Conservation (phyloP, 805 yeast species). For the Candida ortonii region DNA sequence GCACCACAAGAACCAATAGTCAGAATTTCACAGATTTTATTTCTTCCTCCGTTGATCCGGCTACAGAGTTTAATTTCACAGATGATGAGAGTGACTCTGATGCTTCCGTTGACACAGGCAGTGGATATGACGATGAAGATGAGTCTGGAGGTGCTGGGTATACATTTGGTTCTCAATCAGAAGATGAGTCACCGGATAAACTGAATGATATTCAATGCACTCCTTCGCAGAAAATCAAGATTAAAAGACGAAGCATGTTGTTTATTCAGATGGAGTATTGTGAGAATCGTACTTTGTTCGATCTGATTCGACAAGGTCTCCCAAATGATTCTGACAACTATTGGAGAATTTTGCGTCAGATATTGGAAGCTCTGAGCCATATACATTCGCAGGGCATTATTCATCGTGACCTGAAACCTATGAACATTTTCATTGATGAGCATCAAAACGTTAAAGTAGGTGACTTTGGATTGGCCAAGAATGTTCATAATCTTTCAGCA, state of each 20-base stretch:
- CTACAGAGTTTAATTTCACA: slow-evolving; percentile 50
- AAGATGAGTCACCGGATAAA: slow-evolving; percentile 2
- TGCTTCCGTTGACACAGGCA: slow-evolving; percentile 24
- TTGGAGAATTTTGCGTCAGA: slow-evolving; percentile 86
- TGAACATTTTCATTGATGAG: slow-evolving; percentile 91
- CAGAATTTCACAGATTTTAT: slow-evolving; percentile 60
- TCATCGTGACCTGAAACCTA: slow-evolving; percentile 93
- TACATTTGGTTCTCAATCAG: slow-evolving; percentile 26
- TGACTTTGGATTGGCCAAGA: slow-evolving; percentile 95
- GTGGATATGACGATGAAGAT: slow-evolving; percentile 23
- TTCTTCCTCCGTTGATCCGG: slow-evolving; percentile 59
- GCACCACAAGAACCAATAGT: slow-evolving; percentile 31
- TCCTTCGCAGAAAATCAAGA: slow-evolving; percentile 11
- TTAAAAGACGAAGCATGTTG: slow-evolving; percentile 57
- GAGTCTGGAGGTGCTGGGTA: too few species aligned
- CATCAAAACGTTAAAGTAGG: slow-evolving; percentile 89
- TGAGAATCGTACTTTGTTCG: slow-evolving; percentile 86
- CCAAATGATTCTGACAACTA: slow-evolving; percentile 72
- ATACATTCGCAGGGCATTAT: slow-evolving; percentile 93
- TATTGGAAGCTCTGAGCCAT: slow-evolving; percentile 84
- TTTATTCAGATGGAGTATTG: slow-evolving; percentile 99
- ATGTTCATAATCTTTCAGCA: slow-evolving; percentile 54
- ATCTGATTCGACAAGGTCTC: slow-evolving; percentile 75
- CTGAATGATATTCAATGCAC: slow-evolving; percentile 7
- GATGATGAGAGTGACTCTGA: slow-evolving; percentile 32